These are phyloP conservation scores for Aaosphaeria arxii DNA, from an alignment of 2,329 filamentous ascomycete genomes.

Conservation along the genomic window DNA sequence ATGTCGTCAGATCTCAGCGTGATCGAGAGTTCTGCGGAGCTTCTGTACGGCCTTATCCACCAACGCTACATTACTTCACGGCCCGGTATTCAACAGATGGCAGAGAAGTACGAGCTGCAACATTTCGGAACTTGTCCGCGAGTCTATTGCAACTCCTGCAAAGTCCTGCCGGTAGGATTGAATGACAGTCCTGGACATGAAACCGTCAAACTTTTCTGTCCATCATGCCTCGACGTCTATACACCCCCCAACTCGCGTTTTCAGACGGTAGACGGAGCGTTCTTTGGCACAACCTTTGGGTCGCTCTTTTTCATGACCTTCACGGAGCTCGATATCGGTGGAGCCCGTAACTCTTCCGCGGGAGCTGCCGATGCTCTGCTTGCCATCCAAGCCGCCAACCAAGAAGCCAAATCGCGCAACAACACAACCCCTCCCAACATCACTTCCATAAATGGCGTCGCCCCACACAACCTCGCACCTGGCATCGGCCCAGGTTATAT, in stretches of 20 bases:
- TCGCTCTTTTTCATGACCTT: conserved; percentile 98
- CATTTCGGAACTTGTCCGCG: conserved; percentile 97
- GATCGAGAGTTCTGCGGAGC: conserved; percentile 96
- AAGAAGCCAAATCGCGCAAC: conserved; percentile 30
- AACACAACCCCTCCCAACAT: conserved; percentile 33
- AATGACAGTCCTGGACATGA: conserved; percentile 95
- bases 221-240: conserved; percentile 94
- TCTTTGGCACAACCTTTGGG: conserved; percentile 96
- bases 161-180: conserved; percentile 87
- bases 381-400: conserved; percentile 33
- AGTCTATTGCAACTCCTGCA: conserved; percentile 84
- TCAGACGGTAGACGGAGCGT: conserved; percentile 94
- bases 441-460: conserved; percentile 74
- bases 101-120: conserved; percentile 95
- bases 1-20: conserved; percentile 91
- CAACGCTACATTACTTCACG: conserved; percentile 97
- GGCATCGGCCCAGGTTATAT: conserved; percentile 79
- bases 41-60: conserved; percentile 97
- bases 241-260: conserved; percentile 96
- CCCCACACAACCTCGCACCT: conserved; percentile 81
- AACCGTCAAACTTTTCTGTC: conserved; percentile 97
- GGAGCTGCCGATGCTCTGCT: conserved; percentile 32
- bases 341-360: conserved; percentile 57
- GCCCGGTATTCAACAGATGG: conserved; percentile 97
- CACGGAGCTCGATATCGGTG: conserved; percentile 83